Conservation (phyloP, 2,329 filamentous ascomycete genomes). For the Penicillium sp. region DNA sequence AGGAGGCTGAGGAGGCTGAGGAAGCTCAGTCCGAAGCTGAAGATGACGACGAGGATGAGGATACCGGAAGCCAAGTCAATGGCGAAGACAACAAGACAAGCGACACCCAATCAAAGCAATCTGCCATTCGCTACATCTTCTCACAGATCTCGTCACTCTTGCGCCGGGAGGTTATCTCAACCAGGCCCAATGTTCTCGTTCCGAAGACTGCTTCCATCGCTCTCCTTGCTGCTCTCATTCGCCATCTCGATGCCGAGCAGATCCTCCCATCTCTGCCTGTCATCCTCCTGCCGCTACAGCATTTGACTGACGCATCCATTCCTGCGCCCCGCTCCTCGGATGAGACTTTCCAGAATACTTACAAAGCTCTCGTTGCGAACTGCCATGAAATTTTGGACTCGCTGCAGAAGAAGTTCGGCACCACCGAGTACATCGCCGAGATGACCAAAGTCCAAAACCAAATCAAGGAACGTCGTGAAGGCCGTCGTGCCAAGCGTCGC, state of each 20-base stretch:
- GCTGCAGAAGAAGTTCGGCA: constrained; percentile 85
- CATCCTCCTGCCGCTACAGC: constrained; percentile 72
- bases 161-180: constrained; percentile 71
- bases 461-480: constrained; percentile 72
- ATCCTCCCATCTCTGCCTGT: constrained; percentile 66
- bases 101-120: constrained; percentile 38
- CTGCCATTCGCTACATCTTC: constrained; percentile 74
- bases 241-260: constrained; percentile 60
- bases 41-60: constrained; percentile 52
- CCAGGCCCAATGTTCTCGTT: constrained; percentile 63
- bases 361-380: constrained; percentile 71
- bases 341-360: constrained; percentile 67
- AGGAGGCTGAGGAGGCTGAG: constrained; percentile 48
- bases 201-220: constrained; percentile 77
- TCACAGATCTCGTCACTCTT: constrained; percentile 77
- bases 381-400: constrained; percentile 77
- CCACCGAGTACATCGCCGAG: constrained; percentile 73
- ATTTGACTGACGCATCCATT: constrained; percentile 80
- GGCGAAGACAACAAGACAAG: constrained; percentile 34
- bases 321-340: constrained; percentile 72
- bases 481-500: constrained; percentile 79
- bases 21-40: constrained; percentile 45
- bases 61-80: constrained; percentile 46
- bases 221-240: constrained; percentile 71
- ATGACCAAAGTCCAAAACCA: constrained; percentile 73